Conservation (phyloP, 345 rosid genomes). For the Camelina laxa region DNA sequence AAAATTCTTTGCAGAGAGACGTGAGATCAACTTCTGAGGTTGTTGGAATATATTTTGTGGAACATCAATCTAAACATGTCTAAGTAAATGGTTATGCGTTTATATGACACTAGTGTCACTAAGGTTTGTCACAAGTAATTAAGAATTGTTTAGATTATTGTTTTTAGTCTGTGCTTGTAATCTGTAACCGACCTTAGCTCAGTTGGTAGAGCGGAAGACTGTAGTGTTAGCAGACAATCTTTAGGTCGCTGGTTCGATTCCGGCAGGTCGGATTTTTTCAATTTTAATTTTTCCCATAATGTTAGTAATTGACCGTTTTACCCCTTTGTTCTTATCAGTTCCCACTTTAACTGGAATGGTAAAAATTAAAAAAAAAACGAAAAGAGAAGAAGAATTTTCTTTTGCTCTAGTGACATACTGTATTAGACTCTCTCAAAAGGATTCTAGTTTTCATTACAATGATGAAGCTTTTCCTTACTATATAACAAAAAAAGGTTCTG, state of each 20-base stretch:
- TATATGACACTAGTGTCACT: background rate
- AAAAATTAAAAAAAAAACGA: background rate
- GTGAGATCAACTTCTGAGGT: conserved; percentile 67
- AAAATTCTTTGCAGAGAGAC: conserved; percentile 93
- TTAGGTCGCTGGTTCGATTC: conserved; percentile 39
- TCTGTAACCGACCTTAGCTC: conserved; percentile 88
- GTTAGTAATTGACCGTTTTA: background rate
- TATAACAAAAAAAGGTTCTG: conserved; percentile 8
- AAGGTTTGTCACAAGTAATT: background rate
- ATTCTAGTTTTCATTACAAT: conserved; percentile 26
- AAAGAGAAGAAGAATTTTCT: background rate
- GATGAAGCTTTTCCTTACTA: conserved; percentile 20
- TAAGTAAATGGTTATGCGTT: background rate
- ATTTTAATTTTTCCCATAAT: too few species aligned
- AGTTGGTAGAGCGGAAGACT: conserved; percentile 99
- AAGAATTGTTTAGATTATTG: background rate
- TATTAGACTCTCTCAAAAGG: conserved; percentile 1
- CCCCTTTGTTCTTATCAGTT: background rate
- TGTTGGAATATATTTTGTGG: background rate
- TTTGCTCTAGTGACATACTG: background rate
- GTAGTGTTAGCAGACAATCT: conserved; percentile 54
- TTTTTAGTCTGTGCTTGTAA: accelerated
- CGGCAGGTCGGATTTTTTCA: conserved; percentile 37
- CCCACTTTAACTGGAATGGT: background rate
- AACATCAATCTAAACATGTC: background rate